Percentiles rank a stretch among this genome's conserved stretches.
These are phyloP conservation scores for Leccinellum luteum DNA, from an alignment of 768 basidiomycete genomes.

Conservation along the genomic window DNA sequence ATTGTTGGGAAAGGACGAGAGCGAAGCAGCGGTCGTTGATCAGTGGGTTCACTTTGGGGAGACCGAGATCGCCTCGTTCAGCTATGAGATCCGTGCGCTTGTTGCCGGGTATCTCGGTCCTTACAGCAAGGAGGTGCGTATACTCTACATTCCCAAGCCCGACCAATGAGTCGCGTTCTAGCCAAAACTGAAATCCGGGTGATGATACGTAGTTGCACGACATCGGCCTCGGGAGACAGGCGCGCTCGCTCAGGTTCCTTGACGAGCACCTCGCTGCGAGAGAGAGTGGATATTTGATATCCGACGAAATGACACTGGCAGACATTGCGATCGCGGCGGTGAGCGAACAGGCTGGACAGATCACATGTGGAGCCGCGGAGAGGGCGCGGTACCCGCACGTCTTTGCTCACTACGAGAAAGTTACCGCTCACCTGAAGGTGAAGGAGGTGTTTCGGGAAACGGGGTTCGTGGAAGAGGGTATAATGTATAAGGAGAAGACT, in stretches of 20 bases:
- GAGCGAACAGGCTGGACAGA: constrained; percentile 18
- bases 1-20: constrained; percentile 22
- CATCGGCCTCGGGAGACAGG: constrained; percentile 15
- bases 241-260: constrained; percentile 23
- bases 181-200: neutral
- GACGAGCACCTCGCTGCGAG: constrained; percentile 21
- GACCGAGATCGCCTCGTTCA: constrained; percentile 23
- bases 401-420: constrained; percentile 26
- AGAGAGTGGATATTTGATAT: constrained; percentile 22
- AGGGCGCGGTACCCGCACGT: constrained; percentile 25
- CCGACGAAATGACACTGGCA: constrained; percentile 24
- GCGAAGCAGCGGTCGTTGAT: constrained; percentile 28
- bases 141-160: neutral
- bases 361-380: constrained; percentile 28
- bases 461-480: constrained; percentile 17
- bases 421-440: constrained; percentile 17
- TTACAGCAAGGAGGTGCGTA: constrained; percentile 22
- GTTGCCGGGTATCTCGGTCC: constrained; percentile 19
- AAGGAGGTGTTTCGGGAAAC: constrained; percentile 17
- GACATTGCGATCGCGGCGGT: constrained; percentile 25
- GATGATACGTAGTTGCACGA: constrained; percentile 19
- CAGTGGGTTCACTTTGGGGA: constrained; percentile 33
- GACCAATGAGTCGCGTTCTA: neutral
- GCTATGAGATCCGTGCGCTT: constrained; percentile 18
- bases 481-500: constrained; percentile 12